Conservation (phyloP, 441 rosid species). For the Gossypium schwendimanii region DNA sequence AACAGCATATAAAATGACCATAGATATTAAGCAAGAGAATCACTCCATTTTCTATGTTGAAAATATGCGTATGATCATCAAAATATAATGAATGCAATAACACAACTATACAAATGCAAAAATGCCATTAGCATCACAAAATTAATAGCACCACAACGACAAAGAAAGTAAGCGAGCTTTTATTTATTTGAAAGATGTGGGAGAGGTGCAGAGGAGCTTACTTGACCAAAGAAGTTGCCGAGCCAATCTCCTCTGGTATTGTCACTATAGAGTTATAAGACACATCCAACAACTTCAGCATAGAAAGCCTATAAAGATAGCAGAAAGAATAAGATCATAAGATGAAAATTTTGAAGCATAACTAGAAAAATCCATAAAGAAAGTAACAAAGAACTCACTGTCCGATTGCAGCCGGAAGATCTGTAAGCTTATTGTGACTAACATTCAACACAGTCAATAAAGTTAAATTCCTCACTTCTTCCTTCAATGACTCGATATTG, state of each 20-base stretch:
- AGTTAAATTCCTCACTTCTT: constrained; percentile 64
- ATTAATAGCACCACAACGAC: not conserved
- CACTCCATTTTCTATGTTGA: not conserved
- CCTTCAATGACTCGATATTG: constrained; percentile 56
- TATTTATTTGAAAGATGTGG: not conserved
- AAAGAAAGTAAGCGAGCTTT: not conserved
- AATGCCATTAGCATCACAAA: not conserved
- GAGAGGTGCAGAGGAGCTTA: constrained; percentile 27
- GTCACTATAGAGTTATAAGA: constrained; percentile 53
- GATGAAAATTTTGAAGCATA: not conserved
- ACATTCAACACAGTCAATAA: constrained; percentile 65
- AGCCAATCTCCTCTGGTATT: constrained; percentile 76
- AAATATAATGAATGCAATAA: not conserved
- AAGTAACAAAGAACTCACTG: constrained; percentile 47
- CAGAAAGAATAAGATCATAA: constrained; percentile 7
- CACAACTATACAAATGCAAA: not conserved
- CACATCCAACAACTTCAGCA: constrained; percentile 77
- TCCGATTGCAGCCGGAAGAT: constrained; percentile 79
- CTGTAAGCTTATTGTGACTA: constrained; percentile 64
- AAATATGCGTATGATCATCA: not conserved
- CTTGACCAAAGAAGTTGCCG: constrained; percentile 79
- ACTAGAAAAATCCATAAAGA: not conserved
- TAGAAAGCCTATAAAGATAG: constrained; percentile 52
- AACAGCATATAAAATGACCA: not conserved
- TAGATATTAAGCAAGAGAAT: not conserved